phyloP scores from a whole-genome alignment of 1,284 basidiomycete species.

The Tremellales sp. region DNA sequence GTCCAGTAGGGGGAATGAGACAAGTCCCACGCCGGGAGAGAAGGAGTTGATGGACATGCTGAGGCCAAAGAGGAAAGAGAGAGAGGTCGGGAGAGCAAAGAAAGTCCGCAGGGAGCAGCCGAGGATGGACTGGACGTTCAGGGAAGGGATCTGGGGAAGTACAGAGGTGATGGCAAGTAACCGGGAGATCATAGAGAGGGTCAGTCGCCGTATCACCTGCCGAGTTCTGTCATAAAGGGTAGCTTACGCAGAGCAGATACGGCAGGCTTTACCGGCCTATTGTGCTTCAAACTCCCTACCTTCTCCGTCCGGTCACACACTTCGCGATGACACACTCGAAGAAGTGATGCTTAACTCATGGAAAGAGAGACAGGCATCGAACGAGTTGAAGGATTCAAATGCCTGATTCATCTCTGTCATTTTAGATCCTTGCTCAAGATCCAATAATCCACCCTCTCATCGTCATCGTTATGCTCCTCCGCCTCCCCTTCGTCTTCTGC shows the following conservation, averaged over 20 bases:
- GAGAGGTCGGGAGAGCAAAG: conserved; percentile 5
- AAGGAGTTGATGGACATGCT: conserved; percentile 4
- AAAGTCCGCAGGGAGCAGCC: conserved; percentile 8
- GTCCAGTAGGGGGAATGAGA: background rate
- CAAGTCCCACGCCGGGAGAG: conserved; percentile 1
- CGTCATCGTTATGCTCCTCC: conserved; percentile 15
- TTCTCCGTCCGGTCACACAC: too few relatives aligned
- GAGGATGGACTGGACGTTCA: conserved; percentile 33
- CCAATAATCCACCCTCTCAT: conserved; percentile 14
- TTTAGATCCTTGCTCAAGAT: conserved; percentile 17
- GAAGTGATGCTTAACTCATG: too few relatives aligned
- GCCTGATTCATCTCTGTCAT: background rate
- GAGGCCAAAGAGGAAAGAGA: background rate
- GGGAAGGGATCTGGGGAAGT: conserved; percentile 25
- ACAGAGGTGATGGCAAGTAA: conserved; percentile 1
- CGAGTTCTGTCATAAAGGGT: too few relatives aligned
- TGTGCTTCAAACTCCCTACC: too few relatives aligned
- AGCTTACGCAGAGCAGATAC: too few relatives aligned
- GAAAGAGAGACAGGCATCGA: conserved; percentile 1
- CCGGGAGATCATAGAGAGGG: conserved; percentile 7
- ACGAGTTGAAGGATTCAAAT: background rate
- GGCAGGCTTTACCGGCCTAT: too few relatives aligned
- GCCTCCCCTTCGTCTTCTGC: conserved; percentile 22
- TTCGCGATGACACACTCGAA: too few relatives aligned
- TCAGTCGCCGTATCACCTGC: too few relatives aligned